phyloP scores from a whole-genome alignment of 352 stramenopile species.

The Globisporangium lucens region DNA sequence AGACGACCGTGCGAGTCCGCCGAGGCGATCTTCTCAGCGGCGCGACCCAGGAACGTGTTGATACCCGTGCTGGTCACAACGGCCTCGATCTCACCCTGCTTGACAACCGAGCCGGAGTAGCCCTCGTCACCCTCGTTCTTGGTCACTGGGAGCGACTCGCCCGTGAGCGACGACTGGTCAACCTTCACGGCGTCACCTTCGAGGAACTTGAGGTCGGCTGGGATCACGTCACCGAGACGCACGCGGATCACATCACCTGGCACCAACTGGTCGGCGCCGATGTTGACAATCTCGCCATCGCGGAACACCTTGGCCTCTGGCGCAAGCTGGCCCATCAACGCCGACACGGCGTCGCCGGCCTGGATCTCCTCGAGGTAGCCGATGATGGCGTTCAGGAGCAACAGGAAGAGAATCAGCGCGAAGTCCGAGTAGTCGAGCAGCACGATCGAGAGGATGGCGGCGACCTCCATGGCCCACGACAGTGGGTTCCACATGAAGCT shows the following conservation, averaged over 20 bases:
- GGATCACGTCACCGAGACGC: constrained; percentile 89
- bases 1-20: constrained; percentile 81
- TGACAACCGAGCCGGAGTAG: constrained; percentile 84
- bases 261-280: constrained; percentile 61
- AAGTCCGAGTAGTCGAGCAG: constrained; percentile 80
- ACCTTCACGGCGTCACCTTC: constrained; percentile 82
- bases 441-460: constrained; percentile 69
- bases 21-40: constrained; percentile 73
- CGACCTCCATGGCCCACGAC: constrained; percentile 80
- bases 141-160: constrained; percentile 92
- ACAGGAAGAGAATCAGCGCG: constrained; percentile 60
- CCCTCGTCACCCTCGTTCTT: constrained; percentile 74
- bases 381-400: constrained; percentile 74
- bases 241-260: constrained; percentile 73
- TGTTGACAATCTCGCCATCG: constrained; percentile 73
- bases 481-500: constrained; percentile 84
- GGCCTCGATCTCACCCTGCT: constrained; percentile 89
- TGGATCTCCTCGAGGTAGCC: constrained; percentile 84
- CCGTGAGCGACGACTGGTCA: constrained; percentile 91
- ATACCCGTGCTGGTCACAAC: constrained; percentile 86
- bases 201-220: constrained; percentile 88
- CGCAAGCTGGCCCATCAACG: constrained; percentile 87
- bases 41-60: constrained; percentile 91
- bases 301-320: constrained; percentile 83
- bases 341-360: constrained; percentile 83